Conservation (phyloP, 2,329 filamentous ascomycete species). For the Scedosporium boydii region DNA sequence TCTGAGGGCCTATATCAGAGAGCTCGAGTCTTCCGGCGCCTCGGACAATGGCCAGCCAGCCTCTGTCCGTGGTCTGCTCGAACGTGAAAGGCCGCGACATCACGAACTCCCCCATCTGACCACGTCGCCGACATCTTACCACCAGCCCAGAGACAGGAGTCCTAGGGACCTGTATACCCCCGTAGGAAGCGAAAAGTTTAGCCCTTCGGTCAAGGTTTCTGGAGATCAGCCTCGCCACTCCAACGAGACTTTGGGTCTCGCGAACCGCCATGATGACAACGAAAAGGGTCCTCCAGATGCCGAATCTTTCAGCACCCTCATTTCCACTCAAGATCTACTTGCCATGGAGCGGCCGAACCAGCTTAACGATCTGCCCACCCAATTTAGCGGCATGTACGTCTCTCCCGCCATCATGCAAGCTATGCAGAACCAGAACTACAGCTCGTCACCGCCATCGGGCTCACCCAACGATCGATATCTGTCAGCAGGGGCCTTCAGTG, state of each 20-base stretch:
- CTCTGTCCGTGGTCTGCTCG: constrained; percentile 44
- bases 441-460: constrained; percentile 22
- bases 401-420: constrained; percentile 15
- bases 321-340: constrained; percentile 46
- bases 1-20: constrained; percentile 50
- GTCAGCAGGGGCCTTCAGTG: not conserved
- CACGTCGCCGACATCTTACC: constrained; percentile 13
- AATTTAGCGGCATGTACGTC: constrained; percentile 32
- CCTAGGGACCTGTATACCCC: constrained; percentile 25
- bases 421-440: constrained; percentile 24
- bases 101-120: constrained; percentile 16
- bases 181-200: constrained; percentile 31
- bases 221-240: constrained; percentile 2
- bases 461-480: not conserved
- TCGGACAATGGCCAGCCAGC: constrained; percentile 33
- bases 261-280: constrained; percentile 11
- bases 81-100: constrained; percentile 25
- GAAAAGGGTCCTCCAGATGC: constrained; percentile 23
- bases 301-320: constrained; percentile 32
- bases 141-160: constrained; percentile 10
- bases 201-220: constrained; percentile 25
- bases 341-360: constrained; percentile 30
- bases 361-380: constrained; percentile 26
- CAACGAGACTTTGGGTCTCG: not conserved
- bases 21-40: constrained; percentile 42